Evolutionary conservation across 1,284 basidiomycete genomes (phyloP), one percentile per base, ranked within the genome.

Genomic region (Neonothopanus nambi): DNA sequence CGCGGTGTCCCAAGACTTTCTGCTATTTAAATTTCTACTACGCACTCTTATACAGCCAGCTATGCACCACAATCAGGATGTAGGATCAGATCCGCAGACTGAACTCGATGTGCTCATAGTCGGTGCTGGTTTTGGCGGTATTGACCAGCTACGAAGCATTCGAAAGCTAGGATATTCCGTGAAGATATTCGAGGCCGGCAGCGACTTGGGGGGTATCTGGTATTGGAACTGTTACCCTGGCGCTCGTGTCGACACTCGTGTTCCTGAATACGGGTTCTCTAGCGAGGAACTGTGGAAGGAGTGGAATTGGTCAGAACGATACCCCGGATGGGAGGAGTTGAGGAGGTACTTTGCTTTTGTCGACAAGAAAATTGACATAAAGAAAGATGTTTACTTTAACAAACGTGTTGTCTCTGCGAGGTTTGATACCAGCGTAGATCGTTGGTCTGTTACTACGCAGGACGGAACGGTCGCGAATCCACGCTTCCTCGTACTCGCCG

Each of bases 261-360:
- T 54, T 17, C 52, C 52, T 9, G 39, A 38, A 18, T 56, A 51
- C 35, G 51, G 64, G 17, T 44, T 63, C 21, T 61, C 62, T 13
- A 48, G 64, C 9, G 55, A 61, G 41, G 64, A 64, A 40, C 37
- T 66, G 11, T 65, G 64, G 64, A 61, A 55, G 37, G 61, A 62
- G 13, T 66, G 63, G 63, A 60, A 39, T 13, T 65, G 57, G 58
- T 57, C 52, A 8, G 61, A 66, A 33, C 55, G 57, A 13, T 66
- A 58, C 36, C 63, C 65, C 17, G 57, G 54, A 21, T 35, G 58
- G 36, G 40, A 60, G 30, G 63, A 66, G 53, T 52, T 66, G 11
- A 46, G 57, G 13, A 39, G 55, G n/a, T 66, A 66, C 23, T 66
- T 65, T 36, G 38, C 56, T 9, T 58, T 63, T 20, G 50, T 63